Base-by-base conservation (phyloP, 805 yeast species). In the Zygotorulaspora danielsina region DNA sequence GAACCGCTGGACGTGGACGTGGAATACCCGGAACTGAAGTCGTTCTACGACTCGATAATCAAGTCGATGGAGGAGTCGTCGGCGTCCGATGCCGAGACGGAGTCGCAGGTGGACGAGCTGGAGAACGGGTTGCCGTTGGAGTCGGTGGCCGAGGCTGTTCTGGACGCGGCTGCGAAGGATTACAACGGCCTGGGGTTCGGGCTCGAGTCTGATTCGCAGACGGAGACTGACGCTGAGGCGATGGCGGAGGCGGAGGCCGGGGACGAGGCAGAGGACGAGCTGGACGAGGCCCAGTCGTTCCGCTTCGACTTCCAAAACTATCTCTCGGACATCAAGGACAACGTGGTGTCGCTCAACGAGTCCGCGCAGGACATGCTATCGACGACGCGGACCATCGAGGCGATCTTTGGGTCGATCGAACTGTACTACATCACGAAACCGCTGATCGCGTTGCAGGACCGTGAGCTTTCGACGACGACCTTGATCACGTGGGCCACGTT, bases 11-110 rank as follows among this genome's bases (percentile, higher is more conserved):
- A 57, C 18, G 38, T 46, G 20, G 46, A 45, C 6, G 35, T 49
- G 9, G 61, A 54, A 15, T 57, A 33, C 39, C 63, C 61, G 16
- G 63, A 57, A 40, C 44, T 59, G 41, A 47, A 46, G 34, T 33
- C 50, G 3, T 58, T 48, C 34, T 55, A 52, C 40, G 50, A 48
- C 19, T 32, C 43, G 11, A 27, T 38, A 6, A 42, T 34, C 32
- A 36, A 19, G 32, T 28, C 19, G 32, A 36, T 34, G 24, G 40
- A 33, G 16, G 18, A 5, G 18, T 27, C 31, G 18, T n/a, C n/a
- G n/a, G n/a, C n/a, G n/a, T n/a, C n/a, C n/a, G 31, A 27, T 18
- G 10, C 15, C 10, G 31, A 27, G 18, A 27, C 31, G 3, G 31
- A 27, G 31, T 15, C 31, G 18, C 31, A 27, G 8, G 31, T n/a